Base-by-base conservation (phyloP, 768 basidiomycete genomes). In the Tremella mesenterica region DNA sequence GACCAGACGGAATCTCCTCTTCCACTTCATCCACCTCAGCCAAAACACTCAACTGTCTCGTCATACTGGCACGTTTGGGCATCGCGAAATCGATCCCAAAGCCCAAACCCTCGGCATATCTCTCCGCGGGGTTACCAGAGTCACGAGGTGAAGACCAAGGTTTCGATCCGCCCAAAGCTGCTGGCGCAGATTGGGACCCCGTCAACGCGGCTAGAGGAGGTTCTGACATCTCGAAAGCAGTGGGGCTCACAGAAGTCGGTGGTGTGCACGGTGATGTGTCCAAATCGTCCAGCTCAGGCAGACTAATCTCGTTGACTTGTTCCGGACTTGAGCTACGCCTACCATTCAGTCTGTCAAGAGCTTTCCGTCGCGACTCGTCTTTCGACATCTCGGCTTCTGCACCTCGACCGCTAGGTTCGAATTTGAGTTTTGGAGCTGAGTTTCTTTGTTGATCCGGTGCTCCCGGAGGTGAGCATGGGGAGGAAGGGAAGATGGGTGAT, bases 1-100 rank as follows among this genome's bases (percentile, higher is more conserved):
- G 54, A n/a, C n/a, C n/a, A n/a, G n/a, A n/a, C n/a, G n/a, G n/a
- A n/a, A n/a, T n/a, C 3, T 60, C 67, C n/a, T 65, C 67, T 33
- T 64, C 67, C 14, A 52, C 54, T 31, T 69, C 67, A 23, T 69
- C 67, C n/a, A 59, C 65, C 33, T 66, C 67, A 6, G 67, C 60
- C 34, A 69, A 31, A 20, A 63, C 62, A 28, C 59, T 56, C 26
- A 66, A 52, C 14, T 49, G 50, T 8, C 58, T 53, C 20, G 61
- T 58, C 18, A 64, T 39, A 28, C 60, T 60, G 3, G 57, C 60
- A 27, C 62, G 50, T 39, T 63, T 64, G 1, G 49, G 50, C 53
- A 56, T 51, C 20, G 41, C 21, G 14, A 57, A 18, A n/a, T 56
- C 52, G 46, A 58, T 36, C 8, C 56, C 58, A 34, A 63, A 63